Evolutionary conservation across 2,329 filamentous ascomycete genomes (phyloP), one percentile per base, ranked within the genome.

Genomic region (Aspergillus latus): DNA sequence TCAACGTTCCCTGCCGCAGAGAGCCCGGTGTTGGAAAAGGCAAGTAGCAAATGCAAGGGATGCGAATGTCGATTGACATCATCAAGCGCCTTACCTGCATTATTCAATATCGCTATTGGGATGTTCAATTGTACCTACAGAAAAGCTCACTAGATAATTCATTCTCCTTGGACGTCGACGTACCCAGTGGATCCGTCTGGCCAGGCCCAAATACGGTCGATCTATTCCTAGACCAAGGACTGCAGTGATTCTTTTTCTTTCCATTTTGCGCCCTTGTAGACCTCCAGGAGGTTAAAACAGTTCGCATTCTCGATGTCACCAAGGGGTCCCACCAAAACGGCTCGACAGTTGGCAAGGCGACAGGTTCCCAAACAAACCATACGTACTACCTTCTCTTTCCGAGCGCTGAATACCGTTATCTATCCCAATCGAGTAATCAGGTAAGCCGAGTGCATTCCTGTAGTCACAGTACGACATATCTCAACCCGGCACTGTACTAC

Each of bases 21-120:
- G 8, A n/a, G 21, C 10, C 28, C 36, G 48, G 36, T 16, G 37
- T 42, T 42, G 34, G 34, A 37, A 5, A 5, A 37, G 34, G 34
- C n/a, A 15, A 40, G 13, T n/a, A 34, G n/a, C 44, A 16, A 32
- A 34, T 42, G 52, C 52, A 54, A 54, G 52, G 45, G 45, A 49
- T 54, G 37, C 43, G 44, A 16, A 54, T 36, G 7, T 32, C 43
- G 28, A 49, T 46, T 54, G 44, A 49, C 52, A 54, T 49, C 45
- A 54, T 26, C 11, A 40, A 39, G 8, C 13, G 26, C 50, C 5
- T 52, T 29, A 11, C 32, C 50, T 28, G 21, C 16, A 10, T 9
- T 45, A 52, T 52, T 30, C 16, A 52, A 52, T 46, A 46, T 47
- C n/a, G 29, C 15, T 37, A 13, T 15, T 42, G 21, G 29, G 29